phyloP scores from a whole-genome alignment of 768 basidiomycete genomes.

The Termitomyces sp. region DNA sequence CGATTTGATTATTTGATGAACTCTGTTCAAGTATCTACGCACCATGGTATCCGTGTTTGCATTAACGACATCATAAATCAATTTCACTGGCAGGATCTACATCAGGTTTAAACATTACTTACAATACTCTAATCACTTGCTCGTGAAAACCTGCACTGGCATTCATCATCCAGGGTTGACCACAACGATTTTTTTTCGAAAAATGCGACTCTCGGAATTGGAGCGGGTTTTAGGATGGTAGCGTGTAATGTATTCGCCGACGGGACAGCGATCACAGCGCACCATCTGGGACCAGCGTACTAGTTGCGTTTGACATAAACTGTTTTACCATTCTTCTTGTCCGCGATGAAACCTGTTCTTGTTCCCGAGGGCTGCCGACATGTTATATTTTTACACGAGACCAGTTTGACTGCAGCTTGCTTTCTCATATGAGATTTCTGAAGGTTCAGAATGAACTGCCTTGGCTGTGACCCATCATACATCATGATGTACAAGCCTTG shows the following conservation, averaged over 20 bases:
- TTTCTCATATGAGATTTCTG: neutral
- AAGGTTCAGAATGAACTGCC: neutral
- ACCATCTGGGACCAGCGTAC: neutral
- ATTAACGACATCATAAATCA: neutral
- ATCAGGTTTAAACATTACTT: too few species aligned
- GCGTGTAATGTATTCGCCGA: neutral
- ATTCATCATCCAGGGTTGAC: neutral
- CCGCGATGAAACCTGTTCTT: neutral
- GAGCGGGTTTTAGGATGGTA: neutral
- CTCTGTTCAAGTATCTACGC: neutral
- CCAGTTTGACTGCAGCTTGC: neutral
- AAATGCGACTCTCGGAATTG: neutral
- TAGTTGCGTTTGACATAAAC: neutral
- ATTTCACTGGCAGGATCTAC: neutral
- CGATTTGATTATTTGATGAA: neutral
- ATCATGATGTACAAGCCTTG: neutral
- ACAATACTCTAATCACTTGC: too few species aligned
- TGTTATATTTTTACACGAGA: neutral
- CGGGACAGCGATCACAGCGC: neutral
- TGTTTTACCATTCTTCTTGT: neutral
- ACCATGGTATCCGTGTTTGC: neutral
- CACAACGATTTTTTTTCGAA: neutral
- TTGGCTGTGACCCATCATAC: too few species aligned
- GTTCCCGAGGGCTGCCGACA: neutral
- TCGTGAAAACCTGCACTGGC: too few species aligned